Evolutionary conservation across 805 yeast genomes (phyloP).

Genomic region (Sugiyamaella valdiviana): DNA sequence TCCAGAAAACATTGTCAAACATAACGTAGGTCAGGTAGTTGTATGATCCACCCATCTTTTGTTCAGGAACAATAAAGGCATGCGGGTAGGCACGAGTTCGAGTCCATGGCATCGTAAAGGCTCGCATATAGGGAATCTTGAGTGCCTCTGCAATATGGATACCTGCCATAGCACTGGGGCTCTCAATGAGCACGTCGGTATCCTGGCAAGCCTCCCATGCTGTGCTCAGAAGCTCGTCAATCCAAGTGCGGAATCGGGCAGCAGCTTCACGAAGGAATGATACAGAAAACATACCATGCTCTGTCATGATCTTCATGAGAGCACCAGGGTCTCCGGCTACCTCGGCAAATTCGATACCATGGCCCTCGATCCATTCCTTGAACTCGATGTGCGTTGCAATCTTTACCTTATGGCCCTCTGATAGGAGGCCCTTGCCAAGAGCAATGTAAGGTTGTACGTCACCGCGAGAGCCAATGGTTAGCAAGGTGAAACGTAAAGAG

Average conservation of each 20-base stretch:
- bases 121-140: conserved; percentile 83
- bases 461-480: conserved; percentile 93
- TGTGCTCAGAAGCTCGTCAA: conserved; percentile 58
- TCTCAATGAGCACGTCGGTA: conserved; percentile 78
- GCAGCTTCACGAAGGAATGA: conserved; percentile 80
- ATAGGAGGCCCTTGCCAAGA: conserved; percentile 66
- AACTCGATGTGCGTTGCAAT: conserved; percentile 87
- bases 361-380: conserved; percentile 59
- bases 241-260: conserved; percentile 74
- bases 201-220: conserved; percentile 85
- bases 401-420: conserved; percentile 77
- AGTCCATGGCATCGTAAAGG: conserved; percentile 99
- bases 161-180: conserved; percentile 97
- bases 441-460: conserved; percentile 97
- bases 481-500: conserved; percentile 13
- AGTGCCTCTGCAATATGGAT: conserved; percentile 91
- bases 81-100: conserved; percentile 93
- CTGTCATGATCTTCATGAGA: conserved; percentile 86
- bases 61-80: conserved; percentile 92
- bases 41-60: conserved; percentile 86
- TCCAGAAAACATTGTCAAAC: conserved; percentile 91
- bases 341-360: conserved; percentile 61
- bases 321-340: conserved; percentile 93
- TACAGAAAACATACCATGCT: conserved; percentile 81
- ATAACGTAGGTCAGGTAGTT: conserved; percentile 88